Conservation (phyloP, 1,284 basidiomycete species). For the Chondrostereum purpureum region DNA sequence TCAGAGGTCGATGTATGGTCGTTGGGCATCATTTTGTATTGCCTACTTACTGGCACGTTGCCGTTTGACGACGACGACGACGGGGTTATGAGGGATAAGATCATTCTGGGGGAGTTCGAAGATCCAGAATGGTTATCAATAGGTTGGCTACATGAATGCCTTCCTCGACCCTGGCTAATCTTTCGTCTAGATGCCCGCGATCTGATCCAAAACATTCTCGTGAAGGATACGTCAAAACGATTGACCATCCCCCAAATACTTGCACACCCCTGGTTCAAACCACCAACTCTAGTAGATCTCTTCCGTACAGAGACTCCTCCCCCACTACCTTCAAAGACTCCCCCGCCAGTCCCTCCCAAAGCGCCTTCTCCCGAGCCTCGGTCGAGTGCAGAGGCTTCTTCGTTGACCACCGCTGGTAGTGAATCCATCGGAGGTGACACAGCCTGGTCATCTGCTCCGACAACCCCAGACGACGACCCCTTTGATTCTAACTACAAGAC, state of each 20-base stretch:
- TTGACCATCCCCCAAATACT: slow-evolving; percentile 83
- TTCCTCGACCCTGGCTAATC: slow-evolving; percentile 10
- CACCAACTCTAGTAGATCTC: slow-evolving; percentile 23
- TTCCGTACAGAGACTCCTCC: slow-evolving; percentile 22
- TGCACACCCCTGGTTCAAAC: slow-evolving; percentile 85
- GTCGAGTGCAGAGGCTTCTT: slow-evolving; percentile 41
- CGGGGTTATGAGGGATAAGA: slow-evolving; percentile 79
- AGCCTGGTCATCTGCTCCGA: slow-evolving; percentile 46
- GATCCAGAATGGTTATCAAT: slow-evolving; percentile 87
- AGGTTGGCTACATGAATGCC: slow-evolving; percentile 41
- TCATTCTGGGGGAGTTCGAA: slow-evolving; percentile 84
- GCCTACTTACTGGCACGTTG: slow-evolving; percentile 88
- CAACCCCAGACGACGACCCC: slow-evolving; percentile 45
- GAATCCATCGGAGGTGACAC: slow-evolving; percentile 51
- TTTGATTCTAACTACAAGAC: slow-evolving; percentile 33
- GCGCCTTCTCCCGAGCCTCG: slow-evolving; percentile 21
- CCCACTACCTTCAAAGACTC: slow-evolving; percentile 7
- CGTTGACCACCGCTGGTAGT: slow-evolving; percentile 44
- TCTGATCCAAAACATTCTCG: slow-evolving; percentile 75
- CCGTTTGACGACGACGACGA: slow-evolving; percentile 98
- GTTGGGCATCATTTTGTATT: slow-evolving; percentile 90
- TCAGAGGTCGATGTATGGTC: slow-evolving; percentile 98
- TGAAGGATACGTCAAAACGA: slow-evolving; percentile 72
- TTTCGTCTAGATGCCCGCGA: slow-evolving; percentile 66
- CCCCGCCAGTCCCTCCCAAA: not conserved